Percentiles rank a stretch among this genome's conserved stretches.
These are phyloP conservation scores for Mucor irregularis DNA, from an alignment of 371 early-diverging fungal species.

Conservation along the genomic window DNA sequence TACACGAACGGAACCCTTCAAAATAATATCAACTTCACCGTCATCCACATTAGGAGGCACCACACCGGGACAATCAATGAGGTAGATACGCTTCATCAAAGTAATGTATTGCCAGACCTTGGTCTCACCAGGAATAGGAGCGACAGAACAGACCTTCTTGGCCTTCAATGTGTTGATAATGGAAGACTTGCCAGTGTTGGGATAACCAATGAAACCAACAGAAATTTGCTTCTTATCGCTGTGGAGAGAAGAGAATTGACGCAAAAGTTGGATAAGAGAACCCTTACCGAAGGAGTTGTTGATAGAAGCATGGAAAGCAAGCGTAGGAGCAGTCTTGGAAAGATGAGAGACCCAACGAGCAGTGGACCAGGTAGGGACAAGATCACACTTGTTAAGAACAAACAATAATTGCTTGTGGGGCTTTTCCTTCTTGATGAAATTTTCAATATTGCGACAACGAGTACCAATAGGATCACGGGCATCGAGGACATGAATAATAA, in stretches of 20 bases:
- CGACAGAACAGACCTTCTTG: slow-evolving; percentile 98
- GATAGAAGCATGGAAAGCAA: slow-evolving; percentile 98
- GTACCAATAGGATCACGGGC: slow-evolving; percentile 99
- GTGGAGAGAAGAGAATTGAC: slow-evolving; percentile 96
- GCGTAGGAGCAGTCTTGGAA: slow-evolving; percentile 91
- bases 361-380: slow-evolving; percentile 99
- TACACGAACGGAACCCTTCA: slow-evolving; percentile 98
- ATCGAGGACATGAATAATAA: slow-evolving; percentile 98
- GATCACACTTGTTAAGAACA: slow-evolving; percentile 99
- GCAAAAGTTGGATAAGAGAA: slow-evolving; percentile 94
- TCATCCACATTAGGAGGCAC: slow-evolving; percentile 90
- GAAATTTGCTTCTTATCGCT: slow-evolving; percentile 97
- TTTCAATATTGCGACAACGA: slow-evolving; percentile 91
- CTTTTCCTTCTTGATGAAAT: slow-evolving; percentile 92
- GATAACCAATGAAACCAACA: slow-evolving; percentile 98
- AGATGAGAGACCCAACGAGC: slow-evolving; percentile 92
- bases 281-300: slow-evolving; percentile 99
- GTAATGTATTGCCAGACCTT: slow-evolving; percentile 99
- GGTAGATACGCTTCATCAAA: slow-evolving; percentile 97
- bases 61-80: slow-evolving; percentile 99
- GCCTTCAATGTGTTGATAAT: slow-evolving; percentile 98
- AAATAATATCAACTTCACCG: slow-evolving; percentile 93
- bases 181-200: slow-evolving; percentile 95
- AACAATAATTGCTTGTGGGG: slow-evolving; percentile 98
- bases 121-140: slow-evolving; percentile 99